These are phyloP conservation scores for Leucogyrophana mollusca DNA, from an alignment of 768 basidiomycete species.

Conservation along the genomic window DNA sequence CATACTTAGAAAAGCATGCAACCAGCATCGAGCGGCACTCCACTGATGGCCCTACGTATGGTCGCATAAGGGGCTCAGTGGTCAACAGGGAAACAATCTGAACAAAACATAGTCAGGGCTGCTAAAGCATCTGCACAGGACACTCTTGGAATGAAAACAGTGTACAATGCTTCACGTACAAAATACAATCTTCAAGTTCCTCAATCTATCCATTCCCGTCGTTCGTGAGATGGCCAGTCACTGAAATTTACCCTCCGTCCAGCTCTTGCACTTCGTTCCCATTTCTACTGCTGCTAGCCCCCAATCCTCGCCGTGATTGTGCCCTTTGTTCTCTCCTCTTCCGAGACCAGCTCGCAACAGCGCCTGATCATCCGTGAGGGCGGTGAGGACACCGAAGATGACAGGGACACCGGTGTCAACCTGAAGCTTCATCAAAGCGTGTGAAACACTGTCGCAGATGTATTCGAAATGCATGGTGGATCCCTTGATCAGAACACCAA, in stretches of 20 bases:
- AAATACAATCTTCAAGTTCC: neutral
- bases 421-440: slow-evolving; percentile 93
- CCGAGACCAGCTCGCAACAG: slow-evolving; percentile 91
- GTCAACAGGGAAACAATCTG: too few relatives aligned
- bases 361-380: slow-evolving; percentile 91
- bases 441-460: slow-evolving; percentile 91
- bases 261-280: slow-evolving; percentile 63
- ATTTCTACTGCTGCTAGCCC: slow-evolving; percentile 96
- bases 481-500: slow-evolving; percentile 98
- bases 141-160: too few relatives aligned
- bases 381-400: slow-evolving; percentile 95
- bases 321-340: slow-evolving; percentile 65
- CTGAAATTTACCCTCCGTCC: slow-evolving; percentile 68
- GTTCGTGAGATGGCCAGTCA: slow-evolving; percentile 10
- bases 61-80: too few relatives aligned
- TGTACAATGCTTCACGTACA: too few relatives aligned
- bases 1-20: too few relatives aligned
- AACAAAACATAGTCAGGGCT: too few relatives aligned
- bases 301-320: slow-evolving; percentile 99
- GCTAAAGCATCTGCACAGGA: too few relatives aligned
- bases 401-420: slow-evolving; percentile 92
- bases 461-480: slow-evolving; percentile 99
- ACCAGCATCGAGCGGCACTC: too few relatives aligned
- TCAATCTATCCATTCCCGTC: neutral
- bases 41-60: too few relatives aligned